Evolutionary conservation across 805 yeast genomes (phyloP), one percentile per base, ranked within the genome.

Genomic region (Geotrichum ghanense): DNA sequence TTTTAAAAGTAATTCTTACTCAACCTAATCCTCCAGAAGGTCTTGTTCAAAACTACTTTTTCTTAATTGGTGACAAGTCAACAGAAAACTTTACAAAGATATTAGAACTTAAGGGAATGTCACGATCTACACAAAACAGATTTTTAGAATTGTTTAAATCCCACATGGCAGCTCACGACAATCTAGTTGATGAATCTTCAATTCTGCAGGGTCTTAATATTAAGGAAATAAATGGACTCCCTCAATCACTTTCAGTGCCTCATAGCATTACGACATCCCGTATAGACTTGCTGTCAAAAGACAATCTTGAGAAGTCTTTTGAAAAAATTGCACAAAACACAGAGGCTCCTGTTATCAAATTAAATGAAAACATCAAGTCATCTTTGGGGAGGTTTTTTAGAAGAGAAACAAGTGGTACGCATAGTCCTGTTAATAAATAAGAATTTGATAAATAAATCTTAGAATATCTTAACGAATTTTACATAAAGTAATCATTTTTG

Each of bases 1-100:
- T 87, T n/a, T 66, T 87, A 48, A 83, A 83, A 57, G 74, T 86
- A 2, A 61, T 87, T 25, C 66, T 81, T 60, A 75, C 83, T 0
- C 78, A 79, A 10, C 63, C 70, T 4, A 72, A 75, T n/a, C 94
- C 94, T n/a, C 72, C 74, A 46, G 76, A 73, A 46, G 72, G 70
- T 6, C 71, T 85, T 20, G 77, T 83, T 1, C 74, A 76, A 42
- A 76, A 72, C 56, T 86, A 86, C 60, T 75, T 84, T 57, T 69
- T 71, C 47, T 65, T 83, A 12, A 70, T 86, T 45, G 80, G 80
- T 5, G 95, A 86, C 62, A 70, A 71, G 42, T 75, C 78, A 22
- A 64, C 75, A 23, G 61, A 63, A 9, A 86, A 86, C 58, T 84
- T 85, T 59, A 62, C 64, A 49, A 85, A 83, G 56, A 65, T 86